A percentile compares a stretch with the other conserved stretches of the same genome.
Conservation (phyloP, 352 stramenopile species). For the Stramenopiles sp. region DNA sequence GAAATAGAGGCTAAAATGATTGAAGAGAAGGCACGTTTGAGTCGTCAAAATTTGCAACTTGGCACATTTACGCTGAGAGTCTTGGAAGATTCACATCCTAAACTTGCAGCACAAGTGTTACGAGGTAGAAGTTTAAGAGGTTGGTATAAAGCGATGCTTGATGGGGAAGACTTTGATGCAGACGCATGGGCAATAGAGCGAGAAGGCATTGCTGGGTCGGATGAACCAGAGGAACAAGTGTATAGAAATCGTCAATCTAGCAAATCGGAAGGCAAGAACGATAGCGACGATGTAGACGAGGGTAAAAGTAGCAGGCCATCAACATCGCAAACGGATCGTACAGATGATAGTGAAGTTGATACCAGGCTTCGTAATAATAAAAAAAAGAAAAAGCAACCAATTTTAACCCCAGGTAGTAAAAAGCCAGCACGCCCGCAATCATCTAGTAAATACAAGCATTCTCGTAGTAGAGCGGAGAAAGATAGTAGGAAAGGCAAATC, state of each 20-base stretch:
- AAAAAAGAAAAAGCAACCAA: not conserved
- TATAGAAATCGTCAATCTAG: not conserved
- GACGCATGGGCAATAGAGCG: not conserved
- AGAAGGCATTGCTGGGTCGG: not conserved
- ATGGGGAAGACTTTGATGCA: not conserved
- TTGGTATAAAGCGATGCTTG: not conserved
- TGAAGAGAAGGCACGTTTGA: not conserved
- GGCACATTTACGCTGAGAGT: not conserved
- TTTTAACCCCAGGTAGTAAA: not conserved
- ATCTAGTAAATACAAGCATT: not conserved
- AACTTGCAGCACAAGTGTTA: not conserved
- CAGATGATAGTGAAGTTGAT: too few species aligned
- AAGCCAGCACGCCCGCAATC: not conserved
- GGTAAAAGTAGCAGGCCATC: not conserved
- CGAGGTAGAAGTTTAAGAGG: not conserved
- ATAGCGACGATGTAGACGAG: too few species aligned
- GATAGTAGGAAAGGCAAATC: not conserved
- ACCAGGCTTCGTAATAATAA: too few species aligned
- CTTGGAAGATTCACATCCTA: not conserved
- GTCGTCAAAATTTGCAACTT: not conserved
- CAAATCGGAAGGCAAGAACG: not conserved
- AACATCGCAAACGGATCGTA: too few species aligned
- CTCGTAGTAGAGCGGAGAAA: not conserved
- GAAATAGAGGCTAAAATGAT: conserved; percentile 1
- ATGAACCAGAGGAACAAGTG: not conserved